Evolutionary conservation across 768 basidiomycete genomes (phyloP), one percentile per base, ranked within the genome.

Genomic region (Lentinula raphanica): DNA sequence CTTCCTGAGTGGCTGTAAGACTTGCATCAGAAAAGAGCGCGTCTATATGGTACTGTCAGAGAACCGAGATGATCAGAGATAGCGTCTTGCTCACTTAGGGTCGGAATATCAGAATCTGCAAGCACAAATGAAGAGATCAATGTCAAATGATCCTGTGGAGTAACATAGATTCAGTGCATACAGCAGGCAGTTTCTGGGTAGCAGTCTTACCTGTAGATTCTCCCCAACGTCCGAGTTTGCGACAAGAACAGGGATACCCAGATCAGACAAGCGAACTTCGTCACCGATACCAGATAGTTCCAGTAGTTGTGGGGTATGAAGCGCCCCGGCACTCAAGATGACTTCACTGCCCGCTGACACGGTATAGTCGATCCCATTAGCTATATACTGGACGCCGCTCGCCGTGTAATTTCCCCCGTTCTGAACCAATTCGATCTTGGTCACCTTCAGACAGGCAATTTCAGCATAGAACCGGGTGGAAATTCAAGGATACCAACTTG

Each of bases 201-300:
- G 29, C 19, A 29, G 19, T 7, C 11, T 25, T 64, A 48, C 80
- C 59, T 79, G 78, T 23, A 79, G 64, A 58, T 82, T 82, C 64
- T 72, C 71, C 1, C 82, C 81, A 21, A 84, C 81, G 19, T 72
- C 74, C 9, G 75, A 74, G 29, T 59, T 49, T 5, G 62, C 51
- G n/a, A 62, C 25, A 48, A 68, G 65, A 28, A 68, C 56, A 1
- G 65, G 56, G 48, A 84, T 71, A 7, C 73, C 74, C 13, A 76
- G 56, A 12, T 57, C 65, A 23, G 68, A 60, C 29, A 83, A 68
- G 28, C 77, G 56, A 2, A 64, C 66, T 15, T 64, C 63, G 49
- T 74, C 68, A 11, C 82, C 82, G 54, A 84, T 76, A 31, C 83
- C 83, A 11, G 79, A 80, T 2, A 82, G 66, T 62, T 83, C 78